These are phyloP conservation scores for Musa balbisiana DNA, from an alignment of 202 grass and related monocot genomes.

Conservation along the genomic window DNA sequence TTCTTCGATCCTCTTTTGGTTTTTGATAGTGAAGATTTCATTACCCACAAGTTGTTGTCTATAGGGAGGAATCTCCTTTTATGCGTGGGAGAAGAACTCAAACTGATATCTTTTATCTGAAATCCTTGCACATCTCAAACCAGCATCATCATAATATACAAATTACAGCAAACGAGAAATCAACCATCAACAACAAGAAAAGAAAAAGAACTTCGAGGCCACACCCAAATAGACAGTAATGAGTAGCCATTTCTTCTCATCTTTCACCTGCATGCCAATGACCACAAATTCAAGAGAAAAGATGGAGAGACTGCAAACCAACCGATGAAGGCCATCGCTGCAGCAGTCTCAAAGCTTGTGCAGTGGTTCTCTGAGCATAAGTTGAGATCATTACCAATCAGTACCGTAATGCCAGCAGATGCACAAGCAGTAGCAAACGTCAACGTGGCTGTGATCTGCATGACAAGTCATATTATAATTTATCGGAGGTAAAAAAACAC, in stretches of 20 bases:
- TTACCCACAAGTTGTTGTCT: no score
- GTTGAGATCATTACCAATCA: conserved; percentile 83
- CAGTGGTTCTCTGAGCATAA: conserved; percentile 62
- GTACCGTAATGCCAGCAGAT: conserved; percentile 85
- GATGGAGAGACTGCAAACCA: conserved; percentile 87
- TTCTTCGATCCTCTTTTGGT: no score
- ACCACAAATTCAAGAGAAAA: conserved; percentile 83
- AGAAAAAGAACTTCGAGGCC: neutral
- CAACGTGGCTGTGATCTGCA: conserved; percentile 83
- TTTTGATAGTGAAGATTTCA: no score
- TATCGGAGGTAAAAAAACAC: no score
- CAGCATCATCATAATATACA: neutral
- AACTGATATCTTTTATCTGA: no score
- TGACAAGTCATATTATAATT: neutral
- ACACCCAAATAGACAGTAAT: neutral
- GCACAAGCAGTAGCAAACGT: conserved; percentile 84
- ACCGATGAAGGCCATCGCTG: conserved; percentile 84
- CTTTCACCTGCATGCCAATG: conserved; percentile 50
- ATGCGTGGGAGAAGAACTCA: no score
- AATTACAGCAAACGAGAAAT: neutral
- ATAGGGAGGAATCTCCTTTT: no score
- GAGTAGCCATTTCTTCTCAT: neutral
- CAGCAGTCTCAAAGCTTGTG: conserved; percentile 70
- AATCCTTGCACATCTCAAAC: neutral
- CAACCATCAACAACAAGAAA: neutral